Evolutionary conservation across 2,329 filamentous ascomycete genomes (phyloP).

Genomic region (Nothophoma quercina): DNA sequence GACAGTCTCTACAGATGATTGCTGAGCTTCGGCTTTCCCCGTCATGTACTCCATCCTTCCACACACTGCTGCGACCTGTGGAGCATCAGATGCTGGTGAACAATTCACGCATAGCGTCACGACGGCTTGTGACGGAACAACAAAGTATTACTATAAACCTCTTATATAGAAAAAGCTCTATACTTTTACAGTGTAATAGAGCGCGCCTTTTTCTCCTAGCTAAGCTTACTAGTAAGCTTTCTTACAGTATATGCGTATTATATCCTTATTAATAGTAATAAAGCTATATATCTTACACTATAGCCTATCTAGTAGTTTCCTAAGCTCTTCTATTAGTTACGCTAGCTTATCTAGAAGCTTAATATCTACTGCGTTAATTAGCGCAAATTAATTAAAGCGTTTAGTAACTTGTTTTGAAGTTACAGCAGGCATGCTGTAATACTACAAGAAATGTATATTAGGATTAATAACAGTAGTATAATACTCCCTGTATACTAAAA

Average conservation of each 20-base stretch:
- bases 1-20: too few species aligned
- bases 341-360: not conserved
- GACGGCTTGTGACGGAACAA: too few species aligned
- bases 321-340: not conserved
- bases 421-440: not conserved
- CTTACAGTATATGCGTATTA: not conserved
- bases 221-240: not conserved
- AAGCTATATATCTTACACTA: not conserved
- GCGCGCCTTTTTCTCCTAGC: slow-evolving; percentile 2
- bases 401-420: not conserved
- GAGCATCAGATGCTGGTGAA: too few species aligned
- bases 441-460: not conserved
- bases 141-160: slow-evolving; percentile 11
- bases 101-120: too few species aligned
- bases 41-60: too few species aligned
- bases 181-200: slow-evolving; percentile 11
- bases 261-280: not conserved
- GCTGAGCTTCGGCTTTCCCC: too few species aligned
- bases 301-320: not conserved
- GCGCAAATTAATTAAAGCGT: too few species aligned
- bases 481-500: not conserved
- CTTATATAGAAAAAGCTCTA: slow-evolving; percentile 9
- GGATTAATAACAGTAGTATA: not conserved
- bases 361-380: not conserved
- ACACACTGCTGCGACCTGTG: too few species aligned